Percentiles rank a stretch among this genome's conserved stretches.
Evolutionary conservation across 2,329 filamentous ascomycete species (phyloP).

Genomic region (Exophiala bonariae): DNA sequence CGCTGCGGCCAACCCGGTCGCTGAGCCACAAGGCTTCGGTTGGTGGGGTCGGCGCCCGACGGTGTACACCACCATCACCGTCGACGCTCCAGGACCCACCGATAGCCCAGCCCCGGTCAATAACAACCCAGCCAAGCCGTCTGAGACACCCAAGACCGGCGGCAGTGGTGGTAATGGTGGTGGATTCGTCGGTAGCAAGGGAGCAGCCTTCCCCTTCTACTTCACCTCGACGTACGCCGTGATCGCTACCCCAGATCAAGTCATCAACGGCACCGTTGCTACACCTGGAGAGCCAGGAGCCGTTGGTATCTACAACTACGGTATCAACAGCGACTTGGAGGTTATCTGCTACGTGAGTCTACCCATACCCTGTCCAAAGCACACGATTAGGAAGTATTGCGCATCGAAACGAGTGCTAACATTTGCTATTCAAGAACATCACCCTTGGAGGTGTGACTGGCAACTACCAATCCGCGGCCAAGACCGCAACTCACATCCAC

Average conservation of each 20-base stretch:
- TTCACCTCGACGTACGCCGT: conserved; percentile 54
- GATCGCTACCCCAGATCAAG: conserved; percentile 51
- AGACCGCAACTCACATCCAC: conserved; percentile 58
- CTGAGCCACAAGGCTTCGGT: background rate
- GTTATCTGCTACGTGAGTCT: conserved; percentile 40
- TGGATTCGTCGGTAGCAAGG: background rate
- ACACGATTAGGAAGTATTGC: background rate
- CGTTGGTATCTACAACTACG: conserved; percentile 52
- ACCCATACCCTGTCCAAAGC: background rate
- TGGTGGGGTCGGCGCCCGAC: background rate
- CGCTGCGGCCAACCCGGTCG: conserved; percentile 5
- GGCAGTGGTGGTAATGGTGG: background rate
- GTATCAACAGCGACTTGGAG: conserved; percentile 50
- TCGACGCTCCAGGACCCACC: background rate
- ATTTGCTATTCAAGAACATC: conserved; percentile 44
- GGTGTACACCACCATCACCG: background rate
- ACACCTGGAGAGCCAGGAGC: conserved; percentile 44
- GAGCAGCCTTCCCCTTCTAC: conserved; percentile 12
- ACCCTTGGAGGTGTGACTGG: conserved; percentile 51
- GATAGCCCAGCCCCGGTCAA: background rate
- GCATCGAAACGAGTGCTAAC: no score
- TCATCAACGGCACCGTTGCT: conserved; percentile 45
- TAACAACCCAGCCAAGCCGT: background rate
- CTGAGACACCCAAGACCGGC: background rate
- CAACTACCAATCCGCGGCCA: conserved; percentile 51